Base-by-base conservation (phyloP, 1,284 basidiomycete species). In the Sporisorium scitamineum region DNA sequence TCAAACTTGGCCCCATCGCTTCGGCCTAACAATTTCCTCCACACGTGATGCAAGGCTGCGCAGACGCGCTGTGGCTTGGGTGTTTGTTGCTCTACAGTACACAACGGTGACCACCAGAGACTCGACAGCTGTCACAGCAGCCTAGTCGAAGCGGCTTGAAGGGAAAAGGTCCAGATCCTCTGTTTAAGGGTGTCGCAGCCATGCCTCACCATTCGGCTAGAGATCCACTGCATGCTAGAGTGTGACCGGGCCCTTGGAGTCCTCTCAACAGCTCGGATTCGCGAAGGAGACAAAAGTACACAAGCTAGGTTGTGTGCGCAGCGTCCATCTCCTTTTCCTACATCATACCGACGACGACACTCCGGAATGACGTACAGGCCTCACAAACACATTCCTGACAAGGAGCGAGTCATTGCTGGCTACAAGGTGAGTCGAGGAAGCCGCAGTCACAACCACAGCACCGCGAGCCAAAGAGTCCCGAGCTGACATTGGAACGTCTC, bases 391-490 rank as follows among this genome's bases (percentile, higher is more conserved):
- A 75, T 71, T 20, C 60, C 70, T 7, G 70, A 72, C 52, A 79
- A 78, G 44, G 63, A 75, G 41, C 61, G 68, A 24, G 63, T 63
- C n/a, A 52, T 79, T 16, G 74, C 74, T 9, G 77, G 77, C 47
- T 79, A 70, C 60, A 70, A 60, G 53, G 76, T 74, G 27, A 59
- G 73, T 52, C 26, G 4, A n/a, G n/a, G n/a, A 10, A 37, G 5
- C 16, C 26, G n/a, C 41, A 32, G 26, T 18, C 18, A 34, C 37
- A 18, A 39, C 37, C 16, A 18, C 11, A 29, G 20, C 7, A 54
- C n/a, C 16, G 20, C 18, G 27, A 26, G 41, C 2, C n/a, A 22
- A 20, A 32, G 14, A 7, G 13, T 13, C 20, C 11, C 31, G 8
- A 20, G 34, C 18, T 41, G 31, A 29, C 3, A 26, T 47, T 6